phyloP scores from a whole-genome alignment of 139 green algal genomes.

The Volvox reticuliferus region DNA sequence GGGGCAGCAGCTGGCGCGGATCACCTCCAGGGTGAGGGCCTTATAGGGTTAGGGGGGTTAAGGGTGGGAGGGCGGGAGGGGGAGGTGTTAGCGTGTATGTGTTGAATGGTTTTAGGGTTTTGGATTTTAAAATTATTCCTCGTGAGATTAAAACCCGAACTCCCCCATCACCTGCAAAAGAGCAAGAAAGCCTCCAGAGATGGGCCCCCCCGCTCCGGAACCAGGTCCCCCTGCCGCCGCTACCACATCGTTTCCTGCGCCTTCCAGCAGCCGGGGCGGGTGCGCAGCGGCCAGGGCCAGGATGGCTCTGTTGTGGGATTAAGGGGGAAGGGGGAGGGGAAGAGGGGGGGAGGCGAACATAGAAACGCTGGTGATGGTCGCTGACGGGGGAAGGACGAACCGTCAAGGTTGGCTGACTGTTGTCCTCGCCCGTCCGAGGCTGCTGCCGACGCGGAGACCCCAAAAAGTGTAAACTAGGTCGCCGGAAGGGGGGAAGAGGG shows the following conservation, averaged over 20 bases:
- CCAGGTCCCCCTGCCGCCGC: background rate
- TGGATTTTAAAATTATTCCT: background rate
- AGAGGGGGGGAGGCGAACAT: too few relatives aligned
- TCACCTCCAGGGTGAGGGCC: constrained; percentile 29
- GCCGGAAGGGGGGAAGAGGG: too few relatives aligned
- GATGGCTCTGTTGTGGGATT: constrained; percentile 55
- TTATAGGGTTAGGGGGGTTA: too few relatives aligned
- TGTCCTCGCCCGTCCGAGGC: too few relatives aligned
- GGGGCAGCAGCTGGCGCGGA: background rate
- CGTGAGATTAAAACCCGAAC: background rate
- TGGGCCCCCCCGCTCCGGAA: too few relatives aligned
- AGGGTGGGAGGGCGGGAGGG: background rate
- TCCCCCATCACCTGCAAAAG: constrained; percentile 21
- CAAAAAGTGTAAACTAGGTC: too few relatives aligned
- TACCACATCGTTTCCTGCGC: constrained; percentile 36
- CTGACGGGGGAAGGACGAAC: too few relatives aligned
- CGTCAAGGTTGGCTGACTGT: too few relatives aligned
- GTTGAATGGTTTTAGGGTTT: too few relatives aligned
- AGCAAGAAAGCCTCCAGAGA: background rate
- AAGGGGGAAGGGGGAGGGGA: background rate
- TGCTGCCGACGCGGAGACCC: too few relatives aligned
- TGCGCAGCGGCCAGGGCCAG: constrained; percentile 41
- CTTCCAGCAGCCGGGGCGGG: constrained; percentile 46
- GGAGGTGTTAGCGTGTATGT: background rate
- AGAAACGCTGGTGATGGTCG: too few relatives aligned